Evolutionary conservation across 129 eudicot genomes (phyloP), one percentile per base, ranked within the genome.

Genomic region (Artemisia argyi): DNA sequence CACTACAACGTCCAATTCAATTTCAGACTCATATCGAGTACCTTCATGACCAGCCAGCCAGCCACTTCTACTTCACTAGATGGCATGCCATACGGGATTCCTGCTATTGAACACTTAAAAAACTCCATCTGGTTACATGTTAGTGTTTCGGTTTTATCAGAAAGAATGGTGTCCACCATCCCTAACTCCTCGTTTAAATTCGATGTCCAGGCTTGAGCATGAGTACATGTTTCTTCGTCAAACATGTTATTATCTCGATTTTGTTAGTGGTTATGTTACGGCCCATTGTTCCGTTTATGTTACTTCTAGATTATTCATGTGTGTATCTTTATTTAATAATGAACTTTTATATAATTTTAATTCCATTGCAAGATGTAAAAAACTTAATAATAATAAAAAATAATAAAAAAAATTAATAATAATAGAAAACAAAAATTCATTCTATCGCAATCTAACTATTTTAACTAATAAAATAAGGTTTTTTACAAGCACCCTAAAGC

Each of bases 121-220:
- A 83, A 83, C 42, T 83, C 83, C 83, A 83, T 79, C 35, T 83
- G 87, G 62, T 83, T 83, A 71, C 87, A 83, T 54, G 22, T 20
- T 20, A 20, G 22, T 10, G 87, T 83, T 7, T 83, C 87, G 0
- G 83, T 83, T 73, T 80, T 83, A 66, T 83, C 87, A 9, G 82
- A 83, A 11, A 83, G 69, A 66, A 83, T 76, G 1, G 87, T 83
- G 72, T 83, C 87, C 16, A 83, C 84, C 79, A 79, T 78, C 11
- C 87, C 87, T 72, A 83, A 76, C 47, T 83, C 87, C 72, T 83
- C 87, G 11, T 83, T 83, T 57, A 83, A 61, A 68, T 83, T 83
- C 14, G 84, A 83, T 15, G 87, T 83, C 9, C 87, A 35, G 11
- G 84, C 87, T 53, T 72, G 84, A 30, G 87, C 87, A 9, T 81